These are phyloP conservation scores for Infundibulicybe gibba DNA, from an alignment of 768 basidiomycete genomes.

Conservation along the genomic window DNA sequence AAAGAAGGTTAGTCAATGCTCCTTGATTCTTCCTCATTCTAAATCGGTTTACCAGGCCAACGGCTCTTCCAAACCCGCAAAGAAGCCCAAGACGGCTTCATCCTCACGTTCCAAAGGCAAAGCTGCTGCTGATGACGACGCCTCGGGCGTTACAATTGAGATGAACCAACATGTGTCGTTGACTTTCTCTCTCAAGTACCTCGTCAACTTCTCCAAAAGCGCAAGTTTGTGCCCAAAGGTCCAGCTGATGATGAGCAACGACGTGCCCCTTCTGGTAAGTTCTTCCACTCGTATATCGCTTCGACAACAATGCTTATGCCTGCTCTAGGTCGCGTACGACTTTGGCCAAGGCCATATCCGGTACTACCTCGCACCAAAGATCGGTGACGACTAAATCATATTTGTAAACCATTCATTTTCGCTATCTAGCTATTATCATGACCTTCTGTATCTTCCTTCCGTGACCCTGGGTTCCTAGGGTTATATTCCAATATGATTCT, in stretches of 20 bases:
- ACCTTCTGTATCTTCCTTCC: too few relatives aligned
- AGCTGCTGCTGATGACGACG: constrained; percentile 46
- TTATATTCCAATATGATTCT: too few relatives aligned
- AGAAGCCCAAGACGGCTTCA: constrained; percentile 37
- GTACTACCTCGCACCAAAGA: constrained; percentile 97
- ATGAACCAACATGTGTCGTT: constrained; percentile 89
- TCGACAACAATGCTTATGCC: neutral
- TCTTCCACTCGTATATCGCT: neutral
- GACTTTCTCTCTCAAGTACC: constrained; percentile 96
- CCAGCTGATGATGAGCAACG: constrained; percentile 86
- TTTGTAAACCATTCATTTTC: too few relatives aligned
- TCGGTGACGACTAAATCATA: constrained; percentile 66
- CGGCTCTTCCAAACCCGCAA: constrained; percentile 35
- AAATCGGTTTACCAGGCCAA: constrained; percentile 21
- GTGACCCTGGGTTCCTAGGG: too few relatives aligned
- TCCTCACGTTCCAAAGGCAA: constrained; percentile 42
- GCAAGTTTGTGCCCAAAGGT: constrained; percentile 68
- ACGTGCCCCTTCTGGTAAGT: constrained; percentile 83
- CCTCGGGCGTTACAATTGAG: constrained; percentile 64
- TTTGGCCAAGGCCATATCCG: constrained; percentile 87
- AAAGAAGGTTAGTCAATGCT: constrained; percentile 45
- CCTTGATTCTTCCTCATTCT: neutral
- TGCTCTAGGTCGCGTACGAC: constrained; percentile 73
- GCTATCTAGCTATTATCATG: too few relatives aligned
- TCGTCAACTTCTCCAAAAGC: constrained; percentile 95